Percentiles rank a stretch among this genome's conserved stretches.
phyloP scores from a whole-genome alignment of 31 red algal genomes.

The Endocladia muricata region DNA sequence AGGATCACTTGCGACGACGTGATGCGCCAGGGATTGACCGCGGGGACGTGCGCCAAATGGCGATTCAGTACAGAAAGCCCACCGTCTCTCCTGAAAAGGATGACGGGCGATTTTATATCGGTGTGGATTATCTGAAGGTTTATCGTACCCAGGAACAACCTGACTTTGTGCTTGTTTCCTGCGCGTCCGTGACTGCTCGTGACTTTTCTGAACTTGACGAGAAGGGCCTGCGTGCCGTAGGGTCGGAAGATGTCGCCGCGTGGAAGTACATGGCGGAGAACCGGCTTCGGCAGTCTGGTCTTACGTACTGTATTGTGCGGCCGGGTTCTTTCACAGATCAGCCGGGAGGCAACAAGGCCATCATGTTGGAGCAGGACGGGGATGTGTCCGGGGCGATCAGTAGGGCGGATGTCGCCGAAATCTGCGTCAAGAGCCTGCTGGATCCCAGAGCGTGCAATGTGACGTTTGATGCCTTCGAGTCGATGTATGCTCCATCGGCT shows the following conservation, averaged over 20 bases:
- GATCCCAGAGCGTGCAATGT: slow-evolving; percentile 95
- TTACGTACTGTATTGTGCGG: slow-evolving; percentile 92
- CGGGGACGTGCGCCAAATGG: slow-evolving; percentile 72
- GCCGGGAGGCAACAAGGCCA: slow-evolving; percentile 81
- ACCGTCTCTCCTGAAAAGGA: slow-evolving; percentile 63
- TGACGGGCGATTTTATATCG: slow-evolving; percentile 81
- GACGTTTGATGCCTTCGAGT: slow-evolving; percentile 90
- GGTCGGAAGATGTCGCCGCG: slow-evolving; percentile 35
- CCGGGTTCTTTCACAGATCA: slow-evolving; percentile 82
- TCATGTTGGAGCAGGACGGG: slow-evolving; percentile 75
- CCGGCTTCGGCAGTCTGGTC: slow-evolving; percentile 68
- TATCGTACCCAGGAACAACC: slow-evolving; percentile 98
- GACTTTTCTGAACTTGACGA: slow-evolving; percentile 48
- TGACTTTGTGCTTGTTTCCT: slow-evolving; percentile 94
- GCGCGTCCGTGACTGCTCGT: slow-evolving; percentile 68
- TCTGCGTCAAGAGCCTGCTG: slow-evolving; percentile 73
- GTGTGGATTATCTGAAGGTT: slow-evolving; percentile 91
- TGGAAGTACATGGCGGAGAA: slow-evolving; percentile 84
- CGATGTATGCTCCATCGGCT: slow-evolving; percentile 74
- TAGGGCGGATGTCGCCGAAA: slow-evolving; percentile 86
- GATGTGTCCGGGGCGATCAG: slow-evolving; percentile 62
- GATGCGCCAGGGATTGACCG: slow-evolving; percentile 62
- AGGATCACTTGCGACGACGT: slow-evolving; percentile 10
- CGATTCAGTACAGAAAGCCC: slow-evolving; percentile 81
- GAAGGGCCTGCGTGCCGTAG: slow-evolving; percentile 38